Base-by-base conservation (phyloP, 148 eudicot genomes). In the Fagopyrum homotropicum region DNA sequence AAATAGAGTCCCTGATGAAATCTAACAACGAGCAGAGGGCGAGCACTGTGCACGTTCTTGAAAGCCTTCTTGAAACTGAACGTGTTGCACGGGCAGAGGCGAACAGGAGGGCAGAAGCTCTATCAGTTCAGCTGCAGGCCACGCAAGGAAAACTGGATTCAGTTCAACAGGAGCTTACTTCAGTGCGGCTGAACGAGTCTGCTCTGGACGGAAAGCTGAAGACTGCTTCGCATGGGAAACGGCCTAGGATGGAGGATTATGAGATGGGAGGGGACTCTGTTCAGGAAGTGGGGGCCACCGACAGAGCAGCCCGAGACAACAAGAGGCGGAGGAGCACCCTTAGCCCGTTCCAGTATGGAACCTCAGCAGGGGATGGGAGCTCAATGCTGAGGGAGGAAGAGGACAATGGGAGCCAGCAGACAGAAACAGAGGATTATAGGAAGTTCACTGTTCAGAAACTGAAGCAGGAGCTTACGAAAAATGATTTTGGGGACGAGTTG, bases 21-120 rank as follows among this genome's bases (percentile, higher is more conserved):
- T 89, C 92, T 7, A 90, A 90, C 84, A 92, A 85, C 51, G 96
- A 86, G 74, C 92, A 92, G 78, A 86, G 98, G 76, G 89, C 90
- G 7, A 80, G 59, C 76, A 89, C 92, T 0, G 96, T 95, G 75
- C 87, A 92, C 77, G 93, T 89, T 75, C 89, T 92, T 14, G 92
- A 92, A 80, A 71, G 79, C 74, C 87, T 92, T 7, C 85, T 95
- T 55, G 96, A 86, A 75, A 86, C 86, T 1, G 98, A 95, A 73
- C 89, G 98, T 19, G 82, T 75, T 51, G 93, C 97, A 0, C 88
- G 88, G 61, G 89, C 87, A 35, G 99, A 95, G 79, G 99, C 99
- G 10, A 92, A 77, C 80, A 85, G 85, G 55, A 77, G 96, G 78
- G 99, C 99, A 1, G 92, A 90, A 69, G 85, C 91, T 19, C 89